Conservation (phyloP, 23 red algal genomes). For the Gracilaria gracilis region DNA sequence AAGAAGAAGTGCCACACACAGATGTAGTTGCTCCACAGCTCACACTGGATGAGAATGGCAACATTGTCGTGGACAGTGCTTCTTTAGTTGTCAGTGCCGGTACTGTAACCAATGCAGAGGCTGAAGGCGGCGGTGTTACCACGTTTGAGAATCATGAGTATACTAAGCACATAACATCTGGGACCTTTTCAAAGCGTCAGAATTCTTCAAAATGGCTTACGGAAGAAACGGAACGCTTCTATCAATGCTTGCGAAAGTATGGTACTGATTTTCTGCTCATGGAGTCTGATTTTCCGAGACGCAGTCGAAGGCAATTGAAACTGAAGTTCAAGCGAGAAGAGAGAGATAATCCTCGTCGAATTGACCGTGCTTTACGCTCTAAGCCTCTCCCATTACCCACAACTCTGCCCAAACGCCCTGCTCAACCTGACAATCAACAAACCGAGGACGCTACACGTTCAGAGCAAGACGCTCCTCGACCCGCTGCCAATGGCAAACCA, state of each 20-base stretch:
- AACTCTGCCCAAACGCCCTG: constrained; percentile 1
- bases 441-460: neutral
- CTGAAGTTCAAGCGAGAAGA: constrained; percentile 98
- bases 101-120: constrained; percentile 26
- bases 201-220: constrained; percentile 67
- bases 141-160: constrained; percentile 51
- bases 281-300: constrained; percentile 75
- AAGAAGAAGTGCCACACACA: constrained; percentile 9
- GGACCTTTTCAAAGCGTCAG: constrained; percentile 74
- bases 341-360: constrained; percentile 54
- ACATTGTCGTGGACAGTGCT: constrained; percentile 83
- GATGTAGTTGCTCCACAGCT: constrained; percentile 83
- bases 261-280: constrained; percentile 94
- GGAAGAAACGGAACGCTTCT: constrained; percentile 89
- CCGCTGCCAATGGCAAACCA: neutral
- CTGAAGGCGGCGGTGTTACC: constrained; percentile 21
- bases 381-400: constrained; percentile 49
- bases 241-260: constrained; percentile 76
- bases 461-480: constrained; percentile 3
- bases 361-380: constrained; percentile 71
- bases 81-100: constrained; percentile 74
- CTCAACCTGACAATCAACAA: constrained; percentile 9
- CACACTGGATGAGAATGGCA: constrained; percentile 84
- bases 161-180: constrained; percentile 61
- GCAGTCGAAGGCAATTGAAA: constrained; percentile 88